Base-by-base conservation (phyloP, 768 basidiomycete genomes). In the Lactarius trivialis region DNA sequence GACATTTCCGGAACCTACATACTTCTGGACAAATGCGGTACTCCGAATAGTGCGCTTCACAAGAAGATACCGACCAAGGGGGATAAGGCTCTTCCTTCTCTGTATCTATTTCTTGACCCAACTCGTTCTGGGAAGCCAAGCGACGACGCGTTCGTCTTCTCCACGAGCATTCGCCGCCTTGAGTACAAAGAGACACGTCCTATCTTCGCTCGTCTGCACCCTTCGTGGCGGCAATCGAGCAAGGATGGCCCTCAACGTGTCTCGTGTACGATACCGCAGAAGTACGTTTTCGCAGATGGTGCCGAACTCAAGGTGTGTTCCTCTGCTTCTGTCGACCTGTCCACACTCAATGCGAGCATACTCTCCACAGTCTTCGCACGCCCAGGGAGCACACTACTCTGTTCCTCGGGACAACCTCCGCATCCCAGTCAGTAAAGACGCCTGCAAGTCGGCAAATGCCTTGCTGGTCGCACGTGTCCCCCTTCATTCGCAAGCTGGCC, bases 51-150 rank as follows among this genome's bases (percentile, higher is more conserved):
- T 28, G 88, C 89, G 24, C 77, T 98, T 52, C 93, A 96, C 74
- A 85, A 83, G 73, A 86, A 82, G 65, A 70, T 78, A 26, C 55
- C 72, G 17, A 72, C 73, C 11, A 58, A 71, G 0, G 77, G 76
- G n/a, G 83, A 85, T n/a, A 67, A 58, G 2, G 70, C 73, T 7
- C 73, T 84, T 32, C 85, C 88, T 0, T 82, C 87, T 0, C 70
- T 97, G 12, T 93, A 85, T 73, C 76, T 91, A 77, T 81, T 97
- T 68, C 82, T 97, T 68, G 93, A 97, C 70, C 93, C 94, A 15
- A 85, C 88, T 36, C 83, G 93, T 1, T 82, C 79, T 56, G 92
- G 91, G 4, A 83, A 85, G 58, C 79, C 86, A 36, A 79, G 80
- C 2, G 82, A 91, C 34, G 95, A 98, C 69, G 78, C 79, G 4